Evolutionary conservation across 805 yeast species (phyloP).

Genomic region (Candida silvicultrix): DNA sequence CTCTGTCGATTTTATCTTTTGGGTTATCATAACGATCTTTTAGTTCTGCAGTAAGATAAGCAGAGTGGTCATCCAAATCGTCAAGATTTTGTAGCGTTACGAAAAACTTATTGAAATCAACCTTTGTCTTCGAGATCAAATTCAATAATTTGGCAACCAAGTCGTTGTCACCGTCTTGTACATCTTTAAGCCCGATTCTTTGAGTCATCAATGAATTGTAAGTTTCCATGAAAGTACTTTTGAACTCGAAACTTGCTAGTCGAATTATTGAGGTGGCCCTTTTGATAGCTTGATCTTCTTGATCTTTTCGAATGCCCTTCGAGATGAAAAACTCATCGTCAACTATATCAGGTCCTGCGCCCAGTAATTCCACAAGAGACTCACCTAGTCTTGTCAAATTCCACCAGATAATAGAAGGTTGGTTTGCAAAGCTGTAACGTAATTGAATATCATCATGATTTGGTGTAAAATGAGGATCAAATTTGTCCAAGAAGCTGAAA

Average conservation of each 20-base stretch:
- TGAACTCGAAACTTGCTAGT: conserved; percentile 58
- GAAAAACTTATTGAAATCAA: conserved; percentile 82
- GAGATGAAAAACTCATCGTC: conserved; percentile 35
- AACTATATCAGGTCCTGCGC: conserved; percentile 54
- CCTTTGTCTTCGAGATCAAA: conserved; percentile 50
- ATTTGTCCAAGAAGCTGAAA: conserved; percentile 82
- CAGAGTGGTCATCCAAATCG: conserved; percentile 27
- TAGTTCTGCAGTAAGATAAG: conserved; percentile 23
- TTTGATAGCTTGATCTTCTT: conserved; percentile 42
- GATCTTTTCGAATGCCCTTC: conserved; percentile 39
- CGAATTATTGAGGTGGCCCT: conserved; percentile 65
- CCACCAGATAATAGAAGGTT: conserved; percentile 91
- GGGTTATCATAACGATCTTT: conserved; percentile 15
- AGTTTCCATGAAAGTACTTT: conserved; percentile 49
- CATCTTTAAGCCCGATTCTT: conserved; percentile 59
- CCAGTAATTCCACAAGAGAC: conserved; percentile 72
- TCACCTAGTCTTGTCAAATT: conserved; percentile 83
- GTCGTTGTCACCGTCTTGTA: conserved; percentile 33
- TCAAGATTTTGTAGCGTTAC: conserved; percentile 47
- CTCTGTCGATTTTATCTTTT: conserved; percentile 26
- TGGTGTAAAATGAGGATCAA: conserved; percentile 77
- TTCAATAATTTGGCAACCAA: conserved; percentile 37
- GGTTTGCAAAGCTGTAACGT: conserved; percentile 76
- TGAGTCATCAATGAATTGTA: conserved; percentile 53
- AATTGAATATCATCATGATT: conserved; percentile 75